A percentile compares a stretch with the other conserved stretches of the same genome.
Evolutionary conservation across 108 stramenopile genomes (phyloP).

Genomic region (Asterionellopsis glacialis): DNA sequence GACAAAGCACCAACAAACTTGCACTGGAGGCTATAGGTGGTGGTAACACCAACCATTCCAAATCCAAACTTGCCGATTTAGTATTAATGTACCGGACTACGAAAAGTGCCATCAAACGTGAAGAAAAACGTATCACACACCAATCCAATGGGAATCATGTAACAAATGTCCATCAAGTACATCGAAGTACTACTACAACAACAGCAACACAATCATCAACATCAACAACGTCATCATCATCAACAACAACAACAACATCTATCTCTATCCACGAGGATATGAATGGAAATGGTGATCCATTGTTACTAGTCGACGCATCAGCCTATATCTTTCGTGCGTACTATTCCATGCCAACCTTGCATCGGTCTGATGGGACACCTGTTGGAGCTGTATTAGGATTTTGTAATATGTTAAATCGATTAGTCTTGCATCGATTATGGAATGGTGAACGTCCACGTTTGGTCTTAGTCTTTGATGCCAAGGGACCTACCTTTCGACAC

Average conservation of each 20-base stretch:
- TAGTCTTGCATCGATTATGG: constrained; percentile 49
- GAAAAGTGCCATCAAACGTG: constrained; percentile 34
- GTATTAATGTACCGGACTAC: constrained; percentile 42
- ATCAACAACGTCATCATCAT: constrained; percentile 4
- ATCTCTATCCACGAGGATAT: neutral
- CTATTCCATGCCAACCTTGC: constrained; percentile 80
- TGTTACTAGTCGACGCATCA: constrained; percentile 81
- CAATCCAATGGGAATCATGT: constrained; percentile 41
- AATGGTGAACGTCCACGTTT: constrained; percentile 68
- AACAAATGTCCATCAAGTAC: constrained; percentile 8
- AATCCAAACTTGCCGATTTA: constrained; percentile 24
- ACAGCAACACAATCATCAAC: neutral
- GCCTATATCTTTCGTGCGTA: constrained; percentile 86
- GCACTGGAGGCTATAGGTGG: constrained; percentile 70
- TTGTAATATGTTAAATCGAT: constrained; percentile 81
- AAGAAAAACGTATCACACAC: constrained; percentile 34
- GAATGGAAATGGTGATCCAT: constrained; percentile 30
- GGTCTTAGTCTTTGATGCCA: constrained; percentile 76
- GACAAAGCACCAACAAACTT: constrained; percentile 61
- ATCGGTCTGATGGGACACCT: constrained; percentile 79
- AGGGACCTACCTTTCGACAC: constrained; percentile 62
- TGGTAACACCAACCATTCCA: constrained; percentile 21
- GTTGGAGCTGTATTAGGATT: constrained; percentile 82
- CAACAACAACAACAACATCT: constrained; percentile 4
- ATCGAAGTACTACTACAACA: too few relatives aligned